phyloP scores from a whole-genome alignment of 2,329 filamentous ascomycete genomes.

The Xylariales sp. region DNA sequence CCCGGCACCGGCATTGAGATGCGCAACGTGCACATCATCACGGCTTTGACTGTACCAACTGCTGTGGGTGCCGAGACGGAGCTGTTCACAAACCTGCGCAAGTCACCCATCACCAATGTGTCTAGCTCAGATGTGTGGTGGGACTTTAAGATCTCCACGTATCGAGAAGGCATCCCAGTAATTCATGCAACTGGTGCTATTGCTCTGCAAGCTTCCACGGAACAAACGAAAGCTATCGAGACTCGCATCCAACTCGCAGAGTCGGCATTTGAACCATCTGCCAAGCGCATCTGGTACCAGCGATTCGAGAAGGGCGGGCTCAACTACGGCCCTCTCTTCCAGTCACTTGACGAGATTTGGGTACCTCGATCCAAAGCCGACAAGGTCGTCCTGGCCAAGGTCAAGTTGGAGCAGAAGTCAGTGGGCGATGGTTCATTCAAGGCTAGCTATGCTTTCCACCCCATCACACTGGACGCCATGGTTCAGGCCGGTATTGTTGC shows the following conservation, averaged over 20 bases:
- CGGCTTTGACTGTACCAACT: conserved; percentile 17
- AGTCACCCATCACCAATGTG: no score
- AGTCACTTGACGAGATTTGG: conserved; percentile 6
- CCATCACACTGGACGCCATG: conserved; percentile 8
- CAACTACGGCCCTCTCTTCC: conserved; percentile 11
- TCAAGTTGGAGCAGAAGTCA: conserved; percentile 2
- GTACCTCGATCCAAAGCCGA: conserved; percentile 3
- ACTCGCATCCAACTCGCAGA: not conserved
- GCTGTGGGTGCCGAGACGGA: no score
- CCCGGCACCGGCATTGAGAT: conserved; percentile 8
- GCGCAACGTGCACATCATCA: conserved; percentile 17
- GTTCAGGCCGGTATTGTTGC: conserved; percentile 6
- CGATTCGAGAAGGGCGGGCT: conserved; percentile 7
- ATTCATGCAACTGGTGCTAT: no score
- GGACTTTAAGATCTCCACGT: no score
- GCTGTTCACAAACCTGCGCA: no score
- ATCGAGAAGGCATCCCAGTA: no score
- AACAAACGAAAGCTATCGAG: conserved; percentile 4
- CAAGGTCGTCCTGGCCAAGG: not conserved
- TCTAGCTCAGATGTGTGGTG: no score
- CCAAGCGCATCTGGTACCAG: conserved; percentile 11
- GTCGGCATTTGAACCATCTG: no score
- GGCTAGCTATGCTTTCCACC: conserved; percentile 6
- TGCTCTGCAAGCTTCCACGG: no score
- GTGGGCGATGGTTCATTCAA: not conserved